Evolutionary conservation across 2,329 filamentous ascomycete genomes (phyloP), one percentile per base, ranked within the genome.

Genomic region (Scedosporium aurantiacum): DNA sequence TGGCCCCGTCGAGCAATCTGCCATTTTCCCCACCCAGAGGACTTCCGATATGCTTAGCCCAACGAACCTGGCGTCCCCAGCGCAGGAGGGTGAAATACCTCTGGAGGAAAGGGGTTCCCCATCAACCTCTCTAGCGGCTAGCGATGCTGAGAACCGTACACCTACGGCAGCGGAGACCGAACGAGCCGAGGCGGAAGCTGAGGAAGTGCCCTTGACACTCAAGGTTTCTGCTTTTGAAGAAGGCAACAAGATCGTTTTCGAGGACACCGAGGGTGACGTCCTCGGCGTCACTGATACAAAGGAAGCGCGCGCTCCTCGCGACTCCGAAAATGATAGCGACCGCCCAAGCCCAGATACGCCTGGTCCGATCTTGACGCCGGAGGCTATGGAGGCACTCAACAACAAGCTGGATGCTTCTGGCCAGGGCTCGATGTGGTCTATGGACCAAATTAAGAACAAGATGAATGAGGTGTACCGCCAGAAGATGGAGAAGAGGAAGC

Each of bases 211-310:
- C 1, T 14, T 54, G 18, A 21, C 45, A 7, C 66, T 68, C 2
- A 69, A 73, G 25, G 71, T 90, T 8, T 85, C 95, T 64, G 81
- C 92, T 0, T 97, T 88, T 66, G 84, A 92, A 65, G 91, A 97
- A 74, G 91, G 92, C 1, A 72, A 86, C 60, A 74, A 95, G 23
- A 82, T 94, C 45, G 76, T 97, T 5, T 84, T 95, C 61, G 93
- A 97, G 72, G 89, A 96, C 67, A 79, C 86, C 64, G 88, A 96
- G 62, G 93, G 93, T 6, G 92, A 97, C 61, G 92, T 97, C 2
- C 71, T 97, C 5, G 83, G 83, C 18, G 83, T 90, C 0, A 79
- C 86, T 65, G 73, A 82, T 50, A 79, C 71, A 10, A 70, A 66
- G 16, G 74, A 72, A 7, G 61, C 60, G 2, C 66, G 66, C 28